Conservation (phyloP, 2,329 filamentous ascomycete genomes). For the Penicillium capsulatum region DNA sequence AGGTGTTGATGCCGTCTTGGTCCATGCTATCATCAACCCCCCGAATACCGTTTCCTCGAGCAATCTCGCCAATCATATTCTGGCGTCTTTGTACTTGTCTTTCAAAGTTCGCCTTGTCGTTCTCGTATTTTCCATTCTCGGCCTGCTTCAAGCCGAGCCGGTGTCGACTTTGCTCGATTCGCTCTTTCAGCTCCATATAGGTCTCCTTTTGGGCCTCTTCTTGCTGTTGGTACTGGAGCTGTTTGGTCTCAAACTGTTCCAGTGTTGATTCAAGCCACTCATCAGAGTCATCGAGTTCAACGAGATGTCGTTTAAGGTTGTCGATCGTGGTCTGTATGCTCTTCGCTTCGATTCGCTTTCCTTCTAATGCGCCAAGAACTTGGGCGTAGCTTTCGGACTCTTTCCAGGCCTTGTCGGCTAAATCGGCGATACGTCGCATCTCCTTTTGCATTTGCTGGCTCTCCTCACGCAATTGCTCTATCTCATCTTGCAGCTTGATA, state of each 20-base stretch:
- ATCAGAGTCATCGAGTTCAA: constrained; percentile 74
- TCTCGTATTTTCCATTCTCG: constrained; percentile 67
- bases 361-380: constrained; percentile 69
- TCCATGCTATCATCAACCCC: constrained; percentile 78
- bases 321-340: constrained; percentile 67
- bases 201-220: constrained; percentile 59
- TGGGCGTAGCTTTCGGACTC: constrained; percentile 69
- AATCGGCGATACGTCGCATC: constrained; percentile 43
- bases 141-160: constrained; percentile 40
- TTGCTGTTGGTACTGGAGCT: constrained; percentile 62
- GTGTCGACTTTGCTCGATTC: constrained; percentile 47
- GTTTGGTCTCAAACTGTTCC: constrained; percentile 71
- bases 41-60: constrained; percentile 70
- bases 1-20: constrained; percentile 67
- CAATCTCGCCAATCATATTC: constrained; percentile 71
- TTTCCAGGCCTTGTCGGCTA: constrained; percentile 63
- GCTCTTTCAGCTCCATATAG: constrained; percentile 60
- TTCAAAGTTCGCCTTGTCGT: constrained; percentile 82
- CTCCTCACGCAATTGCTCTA: constrained; percentile 55
- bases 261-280: constrained; percentile 67
- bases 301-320: constrained; percentile 66
- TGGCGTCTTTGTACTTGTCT: constrained; percentile 69
- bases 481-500: constrained; percentile 59
- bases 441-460: constrained; percentile 56
- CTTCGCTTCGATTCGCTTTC: constrained; percentile 69